Evolutionary conservation across 148 eudicot species (phyloP), one percentile per base, ranked within the genome.

Genomic region (Linanthus parryae): DNA sequence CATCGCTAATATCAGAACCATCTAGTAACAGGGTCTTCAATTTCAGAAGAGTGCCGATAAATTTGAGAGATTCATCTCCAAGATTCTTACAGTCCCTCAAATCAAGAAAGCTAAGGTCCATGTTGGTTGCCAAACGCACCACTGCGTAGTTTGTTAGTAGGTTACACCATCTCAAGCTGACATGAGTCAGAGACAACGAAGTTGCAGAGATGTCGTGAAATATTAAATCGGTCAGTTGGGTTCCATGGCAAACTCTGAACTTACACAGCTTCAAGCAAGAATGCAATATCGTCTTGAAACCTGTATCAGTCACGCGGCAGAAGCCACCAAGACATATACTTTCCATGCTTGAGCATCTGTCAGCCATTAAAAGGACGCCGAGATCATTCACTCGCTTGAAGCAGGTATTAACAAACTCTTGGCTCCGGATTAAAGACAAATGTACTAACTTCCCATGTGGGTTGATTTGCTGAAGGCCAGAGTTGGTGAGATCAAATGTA

Each of bases 301-400:
- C 95, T 1, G 98, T 81, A 54, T 92, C 98, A 2, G 98, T 84
- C 21, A 92, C 94, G 24, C 85, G 94, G 28, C 83, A 87, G 67
- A 92, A 92, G 49, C 98, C 98, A 44, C 96, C 98, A 18, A 92
- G 96, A 67, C 64, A 79, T 17, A 92, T 87, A 63, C 98, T 92
- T 70, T 87, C 98, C 72, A 92, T 73, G 55, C 70, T 72, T 12
- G 82, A 71, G 58, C 94, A 87, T 62, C 75, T 77, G 44, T 92
- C 94, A 38, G 96, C 90, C 98, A 92, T 84, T 28, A 92, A 48
- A 27, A 92, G 94, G 65, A 92, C 65, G 14, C 96, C 96, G 0
- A 87, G 90, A 66, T 92, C 98, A 64, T 87, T 92, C 42, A 92
- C 87, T 51, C 98, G 75, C 48, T 73, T 88, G 48, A 87, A 92